These are phyloP conservation scores for Cynara cardunculus DNA, from an alignment of 129 eudicot genomes.

Conservation along the genomic window DNA sequence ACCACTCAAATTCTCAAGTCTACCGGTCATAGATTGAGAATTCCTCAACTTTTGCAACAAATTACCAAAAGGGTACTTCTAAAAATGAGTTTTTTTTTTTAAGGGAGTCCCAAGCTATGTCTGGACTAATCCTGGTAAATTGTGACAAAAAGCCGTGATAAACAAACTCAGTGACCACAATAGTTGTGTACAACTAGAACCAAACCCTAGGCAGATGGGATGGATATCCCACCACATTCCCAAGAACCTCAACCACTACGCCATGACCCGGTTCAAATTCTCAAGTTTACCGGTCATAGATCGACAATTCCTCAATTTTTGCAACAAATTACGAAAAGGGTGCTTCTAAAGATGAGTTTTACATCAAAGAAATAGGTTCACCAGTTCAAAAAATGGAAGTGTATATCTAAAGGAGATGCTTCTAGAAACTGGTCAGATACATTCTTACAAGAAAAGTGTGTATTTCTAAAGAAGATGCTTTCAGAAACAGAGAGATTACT, in stretches of 20 bases:
- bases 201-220: no score
- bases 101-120: no score
- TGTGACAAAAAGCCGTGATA: no score
- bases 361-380: not conserved
- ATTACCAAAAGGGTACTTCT: not conserved
- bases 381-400: not conserved
- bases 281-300: not conserved
- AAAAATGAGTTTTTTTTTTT: no score
- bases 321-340: not conserved
- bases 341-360: not conserved
- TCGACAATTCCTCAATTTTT: no score
- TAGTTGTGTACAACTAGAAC: no score
- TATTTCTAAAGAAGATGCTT: not conserved
- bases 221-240: no score
- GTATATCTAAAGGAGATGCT: not conserved
- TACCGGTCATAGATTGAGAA: not conserved
- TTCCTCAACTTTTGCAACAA: not conserved
- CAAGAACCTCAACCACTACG: no score
- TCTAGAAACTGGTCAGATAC: not conserved
- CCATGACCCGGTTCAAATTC: no score
- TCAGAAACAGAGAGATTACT: not conserved
- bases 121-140: no score
- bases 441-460: not conserved
- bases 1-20: not conserved
- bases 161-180: no score